Evolutionary conservation across 441 rosid species (phyloP), one percentile per base, ranked within the genome.

Genomic region (Euphorbia celastroides): DNA sequence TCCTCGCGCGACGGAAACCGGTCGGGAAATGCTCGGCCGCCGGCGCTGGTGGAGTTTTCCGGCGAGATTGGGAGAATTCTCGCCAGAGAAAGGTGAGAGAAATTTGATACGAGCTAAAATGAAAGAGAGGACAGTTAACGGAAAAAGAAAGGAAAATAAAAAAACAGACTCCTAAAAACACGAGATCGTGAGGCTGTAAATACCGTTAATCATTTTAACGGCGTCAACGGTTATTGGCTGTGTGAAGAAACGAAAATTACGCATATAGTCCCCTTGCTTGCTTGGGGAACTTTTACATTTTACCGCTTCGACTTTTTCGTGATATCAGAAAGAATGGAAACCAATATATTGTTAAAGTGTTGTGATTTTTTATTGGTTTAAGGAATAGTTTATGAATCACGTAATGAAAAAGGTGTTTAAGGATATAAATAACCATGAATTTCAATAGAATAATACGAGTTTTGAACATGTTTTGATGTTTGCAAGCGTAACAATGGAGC

Each of bases 51-150:
- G 78, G 77, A 71, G 65, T 17, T 57, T 36, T 71, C 83, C 78
- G 78, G 85, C 81, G 78, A 81, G 80, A 74, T 62, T 69, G 71
- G 38, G 60, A 64, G 67, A 27, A 13, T 52, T 72, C 83, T 74
- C 82, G 83, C 83, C 83, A 77, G 84, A 78, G 80, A 66, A 12
- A 67, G 52, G 63, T 3, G 70, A 74, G 66, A 69, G 65, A 63
- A n/a, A 62, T 51, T 11, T 30, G 62, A 64, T 17, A 31, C 22
- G 55, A 66, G 22, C 12, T 27, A 20, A 52, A 32, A 42, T 9
- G 36, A 54, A 27, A 63, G 14, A 25, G 34, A 64, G 34, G 57
- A 58, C 23, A 27, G 61, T 59, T 27, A 32, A 12, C 56, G 56
- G 30, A 46, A 20, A 46, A 50, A 54, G 38, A 60, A 57, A 68